phyloP scores from a whole-genome alignment of 1,284 basidiomycete species.

The Gastroboletus turbinatus region DNA sequence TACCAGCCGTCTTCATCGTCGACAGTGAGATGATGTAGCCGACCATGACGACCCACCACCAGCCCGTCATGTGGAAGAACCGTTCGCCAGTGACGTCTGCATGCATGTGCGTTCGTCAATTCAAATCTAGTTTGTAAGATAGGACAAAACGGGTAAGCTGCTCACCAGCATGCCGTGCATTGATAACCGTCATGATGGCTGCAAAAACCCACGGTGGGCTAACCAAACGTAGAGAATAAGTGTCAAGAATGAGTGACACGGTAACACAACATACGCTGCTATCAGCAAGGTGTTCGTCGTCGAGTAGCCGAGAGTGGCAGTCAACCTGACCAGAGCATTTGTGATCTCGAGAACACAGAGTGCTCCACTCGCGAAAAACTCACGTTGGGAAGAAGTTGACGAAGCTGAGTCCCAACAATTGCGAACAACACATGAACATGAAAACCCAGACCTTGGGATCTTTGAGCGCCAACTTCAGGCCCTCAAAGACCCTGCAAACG shows the following conservation, averaged over 20 bases:
- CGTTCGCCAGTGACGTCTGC: slow-evolving; percentile 61
- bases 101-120: neutral
- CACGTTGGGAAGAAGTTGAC: slow-evolving; percentile 75
- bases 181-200: slow-evolving; percentile 53
- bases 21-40: slow-evolving; percentile 64
- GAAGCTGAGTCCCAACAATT: slow-evolving; percentile 66
- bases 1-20: slow-evolving; percentile 51
- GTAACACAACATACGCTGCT: slow-evolving; percentile 51
- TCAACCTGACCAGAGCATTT: slow-evolving; percentile 42
- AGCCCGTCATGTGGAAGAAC: slow-evolving; percentile 63
- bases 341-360: neutral
- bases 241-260: slow-evolving; percentile 8
- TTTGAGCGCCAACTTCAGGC: slow-evolving; percentile 59
- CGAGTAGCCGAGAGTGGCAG: slow-evolving; percentile 64
- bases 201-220: slow-evolving; percentile 69
- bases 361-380: slow-evolving; percentile 16
- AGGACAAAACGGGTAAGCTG: neutral
- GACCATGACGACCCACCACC: slow-evolving; percentile 59
- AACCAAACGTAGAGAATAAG: slow-evolving; percentile 1
- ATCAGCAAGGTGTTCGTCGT: slow-evolving; percentile 63
- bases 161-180: slow-evolving; percentile 68
- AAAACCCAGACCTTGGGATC: slow-evolving; percentile 67
- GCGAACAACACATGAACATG: slow-evolving; percentile 51
- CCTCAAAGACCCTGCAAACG: slow-evolving; percentile 45
- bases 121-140: neutral